Evolutionary conservation across 1,139 yeast species (phyloP), one percentile per base, ranked within the genome.

Genomic region (Sugiyamaella japonica): DNA sequence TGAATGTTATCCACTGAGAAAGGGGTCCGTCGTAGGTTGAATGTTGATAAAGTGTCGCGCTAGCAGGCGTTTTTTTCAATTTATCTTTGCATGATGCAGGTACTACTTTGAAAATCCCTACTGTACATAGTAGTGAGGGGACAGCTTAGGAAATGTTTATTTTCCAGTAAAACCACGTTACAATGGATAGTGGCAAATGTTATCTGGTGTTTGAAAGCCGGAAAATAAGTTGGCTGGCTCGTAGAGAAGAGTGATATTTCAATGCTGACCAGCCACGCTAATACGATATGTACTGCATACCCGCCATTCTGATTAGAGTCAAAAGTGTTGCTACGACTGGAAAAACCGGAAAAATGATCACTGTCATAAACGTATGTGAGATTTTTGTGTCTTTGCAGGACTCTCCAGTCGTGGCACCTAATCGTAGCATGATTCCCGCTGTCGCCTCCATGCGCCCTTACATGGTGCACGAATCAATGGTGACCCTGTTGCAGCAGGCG

Each of bases 221-320:
- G 28, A 29, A 44, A 45, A 45, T 36, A 16, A 36, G 31, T 36
- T 12, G 48, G 40, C 48, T 44, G 48, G 48, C 34, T 36, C 13
- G 7, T n/a, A 34, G 25, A 9, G 23, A 15, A 34, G 17, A 43
- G 8, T 10, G 15, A 44, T 32, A 32, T 36, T 45, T 36, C 7
- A 36, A 8, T 25, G 12, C 13, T 4, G 36, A 15, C 49, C 49
- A 45, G 49, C 49, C 49, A 45, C 36, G 17, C 25, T 13, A 3
- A 45, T 45, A 17, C 13, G 17, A n/a, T 28, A 45, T 38, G 48
- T 16, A 34, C 13, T 25, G 49, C 41, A 25, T 20, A 38, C 49
- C 49, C 39, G 49, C 49, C 49, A 45, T 32, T 41, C 37, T 25
- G 2, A 39, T 29, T 29, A 20, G 25, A 20, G 36, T 4, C 3